phyloP scores from a whole-genome alignment of 2,329 filamentous ascomycete genomes.

The Penicillium sp. region DNA sequence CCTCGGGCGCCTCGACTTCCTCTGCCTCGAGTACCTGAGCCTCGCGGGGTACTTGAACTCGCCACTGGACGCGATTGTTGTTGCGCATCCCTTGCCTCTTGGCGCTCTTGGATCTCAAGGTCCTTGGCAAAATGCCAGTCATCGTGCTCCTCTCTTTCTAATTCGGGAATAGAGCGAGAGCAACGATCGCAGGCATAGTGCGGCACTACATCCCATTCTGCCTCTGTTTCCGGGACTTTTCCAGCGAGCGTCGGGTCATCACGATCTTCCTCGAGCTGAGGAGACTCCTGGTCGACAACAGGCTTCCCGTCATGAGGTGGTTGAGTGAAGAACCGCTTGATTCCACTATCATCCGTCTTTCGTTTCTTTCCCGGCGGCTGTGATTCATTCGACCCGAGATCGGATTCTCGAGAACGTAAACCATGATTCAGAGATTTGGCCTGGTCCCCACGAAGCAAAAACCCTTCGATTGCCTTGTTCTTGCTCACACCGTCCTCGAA shows the following conservation, averaged over 20 bases:
- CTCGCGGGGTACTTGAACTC: constrained; percentile 12
- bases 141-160: constrained; percentile 71
- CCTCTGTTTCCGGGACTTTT: not conserved
- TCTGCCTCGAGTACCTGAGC: constrained; percentile 25
- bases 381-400: constrained; percentile 11
- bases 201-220: not conserved
- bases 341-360: constrained; percentile 53
- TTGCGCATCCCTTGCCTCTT: constrained; percentile 25
- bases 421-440: constrained; percentile 49
- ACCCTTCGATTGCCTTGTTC: constrained; percentile 83
- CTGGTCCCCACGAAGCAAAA: constrained; percentile 70
- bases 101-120: constrained; percentile 67
- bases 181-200: constrained; percentile 66
- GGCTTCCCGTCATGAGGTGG: constrained; percentile 15
- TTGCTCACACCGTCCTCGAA: constrained; percentile 85
- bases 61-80: constrained; percentile 11
- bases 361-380: constrained; percentile 45
- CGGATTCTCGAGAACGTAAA: constrained; percentile 18
- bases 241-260: not conserved
- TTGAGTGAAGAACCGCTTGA: constrained; percentile 61
- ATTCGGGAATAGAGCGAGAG: constrained; percentile 58
- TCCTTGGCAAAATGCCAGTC: constrained; percentile 96
- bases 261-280: not conserved
- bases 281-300: not conserved
- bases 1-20: constrained; percentile 27